Base-by-base conservation (phyloP, 1,284 basidiomycete genomes). In the Ganoderma lucidum region DNA sequence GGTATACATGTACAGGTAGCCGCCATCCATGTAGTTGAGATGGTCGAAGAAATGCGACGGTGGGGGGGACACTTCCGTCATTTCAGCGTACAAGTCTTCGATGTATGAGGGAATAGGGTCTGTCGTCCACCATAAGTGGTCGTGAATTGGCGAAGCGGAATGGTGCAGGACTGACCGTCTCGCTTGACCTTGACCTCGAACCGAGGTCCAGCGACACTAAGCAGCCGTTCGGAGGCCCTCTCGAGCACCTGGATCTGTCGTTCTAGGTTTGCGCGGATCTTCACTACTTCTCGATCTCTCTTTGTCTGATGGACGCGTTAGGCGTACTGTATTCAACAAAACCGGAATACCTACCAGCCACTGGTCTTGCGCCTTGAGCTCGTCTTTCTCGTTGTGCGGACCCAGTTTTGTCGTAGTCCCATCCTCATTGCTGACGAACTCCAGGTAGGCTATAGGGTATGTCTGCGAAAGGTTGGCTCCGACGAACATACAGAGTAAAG, bases 321-420 rank as follows among this genome's bases (percentile, higher is more conserved):
- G 15, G 17, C 19, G 4, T 39, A 53, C 30, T 8, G 51, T 39
- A 28, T 61, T n/a, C 37, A 23, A 60, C 10, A 55, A 66, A 28
- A 14, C 63, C 15, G 48, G 45, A 32, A 8, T 37, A 77, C 87
- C 58, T 73, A 95, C 94, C 83, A 85, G 86, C 95, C 95, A 96
- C 65, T 84, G 77, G 45, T 91, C 90, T 15, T 88, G 84, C 4
- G 86, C 80, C 32, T 77, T 80, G 8, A 79, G 80, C 77, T 98
- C 96, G 66, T 95, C 94, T 53, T 85, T 88, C 75, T 90, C 90
- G 66, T 86, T 86, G 81, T 91, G 88, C 0, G 93, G 92, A 5
- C 88, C 88, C 65, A 88, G 83, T 55, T 82, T 82, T 37, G 80
- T 79, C 63, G 83, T 86, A 39, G 84, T 85, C 23, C 91, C 92